Evolutionary conservation across 352 stramenopile genomes (phyloP), one percentile per base, ranked within the genome.

Genomic region (Globisporangium paddicum): DNA sequence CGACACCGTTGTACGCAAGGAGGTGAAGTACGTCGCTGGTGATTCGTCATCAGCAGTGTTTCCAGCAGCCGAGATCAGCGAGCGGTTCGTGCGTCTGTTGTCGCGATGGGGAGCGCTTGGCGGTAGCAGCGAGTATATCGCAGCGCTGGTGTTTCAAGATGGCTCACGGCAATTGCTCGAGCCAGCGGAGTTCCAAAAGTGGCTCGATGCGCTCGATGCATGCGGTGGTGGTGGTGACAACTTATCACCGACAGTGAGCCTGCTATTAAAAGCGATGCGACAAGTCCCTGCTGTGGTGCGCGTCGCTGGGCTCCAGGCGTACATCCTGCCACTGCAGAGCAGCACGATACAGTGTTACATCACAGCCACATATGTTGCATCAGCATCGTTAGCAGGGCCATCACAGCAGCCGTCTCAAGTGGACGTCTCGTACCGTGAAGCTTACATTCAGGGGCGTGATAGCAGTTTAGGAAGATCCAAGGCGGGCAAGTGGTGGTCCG

Each of bases 51-150:
- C 21, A 5, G 48, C 10, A 23, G 51, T 41, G 1, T 35, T 80
- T 35, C 60, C 63, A 13, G 52, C 73, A 5, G 32, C 32, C n/a
- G 74, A 75, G 51, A 69, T 80, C 23, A 62, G 70, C 1, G 76
- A 86, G n/a, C 64, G 76, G 28, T 79, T 86, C 57, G 55, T 73
- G 10, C 69, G 70, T 5, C 44, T 86, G 9, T 56, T 71, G 9
- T 68, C 63, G 6, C 52, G 45, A 42, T 68, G 60, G 45, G 46
- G 55, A n/a, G 49, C 58, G 8, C 19, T 48, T 13, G n/a, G 21
- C n/a, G n/a, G n/a, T 11, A 5, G 5, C 6, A 5, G 30, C 8
- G 58, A 51, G 16, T 64, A 42, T 34, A 62, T 70, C n/a, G 68
- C 61, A 3, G 23, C 58, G 25, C n/a, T 64, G 3, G 51, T 64